Conservation (phyloP, 805 yeast genomes). For the Starmerella vitae region DNA sequence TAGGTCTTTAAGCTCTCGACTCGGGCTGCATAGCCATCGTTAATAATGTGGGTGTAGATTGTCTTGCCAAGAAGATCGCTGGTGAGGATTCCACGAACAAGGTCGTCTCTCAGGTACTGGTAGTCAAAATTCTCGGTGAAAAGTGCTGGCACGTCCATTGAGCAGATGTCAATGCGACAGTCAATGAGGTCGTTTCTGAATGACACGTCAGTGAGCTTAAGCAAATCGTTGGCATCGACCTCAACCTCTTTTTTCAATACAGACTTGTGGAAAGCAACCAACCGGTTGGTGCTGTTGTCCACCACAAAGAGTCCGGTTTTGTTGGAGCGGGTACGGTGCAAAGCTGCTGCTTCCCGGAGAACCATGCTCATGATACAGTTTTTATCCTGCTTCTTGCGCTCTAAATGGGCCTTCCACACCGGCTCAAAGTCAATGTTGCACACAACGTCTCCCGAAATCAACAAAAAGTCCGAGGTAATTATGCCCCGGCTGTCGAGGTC, state of each 20-base stretch:
- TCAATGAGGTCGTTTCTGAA: constrained; percentile 88
- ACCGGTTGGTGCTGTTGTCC: constrained; percentile 58
- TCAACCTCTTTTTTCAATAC: constrained; percentile 31
- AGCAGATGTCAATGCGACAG: constrained; percentile 90
- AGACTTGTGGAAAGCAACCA: constrained; percentile 66
- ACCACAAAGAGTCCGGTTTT: constrained; percentile 57
- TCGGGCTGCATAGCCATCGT: constrained; percentile 76
- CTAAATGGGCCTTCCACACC: constrained; percentile 59
- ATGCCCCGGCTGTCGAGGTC: constrained; percentile 85
- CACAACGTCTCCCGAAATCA: constrained; percentile 91
- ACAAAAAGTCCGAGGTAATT: constrained; percentile 75
- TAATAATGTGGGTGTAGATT: constrained; percentile 74
- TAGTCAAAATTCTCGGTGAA: constrained; percentile 95
- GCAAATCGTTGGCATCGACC: constrained; percentile 38
- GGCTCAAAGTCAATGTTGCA: constrained; percentile 72
- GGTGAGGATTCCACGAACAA: constrained; percentile 77
- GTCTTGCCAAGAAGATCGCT: constrained; percentile 84
- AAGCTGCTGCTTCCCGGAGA: constrained; percentile 66
- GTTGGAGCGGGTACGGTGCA: constrained; percentile 78
- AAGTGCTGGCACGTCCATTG: constrained; percentile 87
- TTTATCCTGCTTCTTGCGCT: constrained; percentile 59
- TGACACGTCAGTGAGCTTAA: constrained; percentile 57
- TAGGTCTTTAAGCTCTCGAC: constrained; percentile 94
- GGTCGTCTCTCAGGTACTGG: constrained; percentile 72
- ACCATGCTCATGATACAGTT: constrained; percentile 95